Conservation (phyloP, 495 filamentous ascomycete species). For the Trichoderma reesei region DNA sequence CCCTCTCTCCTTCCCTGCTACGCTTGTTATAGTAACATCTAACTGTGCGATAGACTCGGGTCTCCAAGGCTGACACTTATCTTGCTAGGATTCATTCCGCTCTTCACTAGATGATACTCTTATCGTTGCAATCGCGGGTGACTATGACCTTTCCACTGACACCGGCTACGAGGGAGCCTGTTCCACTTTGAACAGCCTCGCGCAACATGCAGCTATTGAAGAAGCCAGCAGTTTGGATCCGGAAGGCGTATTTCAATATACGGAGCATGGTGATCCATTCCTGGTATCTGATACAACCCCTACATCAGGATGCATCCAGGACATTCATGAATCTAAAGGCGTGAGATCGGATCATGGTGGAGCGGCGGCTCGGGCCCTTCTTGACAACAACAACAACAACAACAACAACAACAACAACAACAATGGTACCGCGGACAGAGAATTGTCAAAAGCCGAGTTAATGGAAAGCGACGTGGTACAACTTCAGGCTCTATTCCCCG, state of each 20-base stretch:
- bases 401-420: no score
- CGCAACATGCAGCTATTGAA: conserved; percentile 49
- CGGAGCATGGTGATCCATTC: neutral
- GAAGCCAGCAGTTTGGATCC: conserved; percentile 68
- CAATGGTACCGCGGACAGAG: no score
- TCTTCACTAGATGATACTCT: conserved; percentile 35
- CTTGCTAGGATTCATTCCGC: conserved; percentile 21
- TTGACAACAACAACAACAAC: no score
- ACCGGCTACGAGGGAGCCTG: conserved; percentile 43
- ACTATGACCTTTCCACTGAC: conserved; percentile 48
- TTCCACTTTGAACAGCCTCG: conserved; percentile 46
- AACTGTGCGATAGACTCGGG: no score
- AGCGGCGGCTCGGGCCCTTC: conserved; percentile 16
- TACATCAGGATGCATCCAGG: conserved; percentile 13
- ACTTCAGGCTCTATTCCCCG: conserved; percentile 62
- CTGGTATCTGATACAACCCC: conserved; percentile 14
- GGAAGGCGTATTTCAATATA: conserved; percentile 44
- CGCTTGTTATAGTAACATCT: no score
- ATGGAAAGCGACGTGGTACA: conserved; percentile 46
- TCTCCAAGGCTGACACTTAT: no score
- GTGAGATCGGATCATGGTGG: conserved; percentile 16
- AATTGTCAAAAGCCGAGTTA: conserved; percentile 36
- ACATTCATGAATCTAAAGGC: neutral
- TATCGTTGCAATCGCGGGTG: conserved; percentile 53
- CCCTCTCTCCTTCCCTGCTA: no score